Evolutionary conservation across 495 filamentous ascomycete genomes (phyloP).

Genomic region (Penicillium macrosclerotiorum): DNA sequence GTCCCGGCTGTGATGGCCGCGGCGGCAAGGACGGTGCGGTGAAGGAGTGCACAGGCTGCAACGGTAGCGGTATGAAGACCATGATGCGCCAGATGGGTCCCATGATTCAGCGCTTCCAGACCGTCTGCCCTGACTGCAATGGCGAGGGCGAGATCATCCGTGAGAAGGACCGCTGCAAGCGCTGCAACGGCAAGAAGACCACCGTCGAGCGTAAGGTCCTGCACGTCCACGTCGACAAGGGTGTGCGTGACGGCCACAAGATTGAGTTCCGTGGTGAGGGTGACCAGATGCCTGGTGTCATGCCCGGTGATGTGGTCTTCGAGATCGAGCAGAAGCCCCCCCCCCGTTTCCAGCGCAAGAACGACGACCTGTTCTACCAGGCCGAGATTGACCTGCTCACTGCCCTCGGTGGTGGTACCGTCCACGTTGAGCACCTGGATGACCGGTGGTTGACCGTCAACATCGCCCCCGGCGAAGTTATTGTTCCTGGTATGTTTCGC

Average conservation of each 20-base stretch:
- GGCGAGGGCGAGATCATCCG: constrained; percentile 95
- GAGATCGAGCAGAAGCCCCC: constrained; percentile 99
- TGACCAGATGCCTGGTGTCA: constrained; percentile 90
- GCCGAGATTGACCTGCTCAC: constrained; percentile 96
- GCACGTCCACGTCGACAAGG: constrained; percentile 95
- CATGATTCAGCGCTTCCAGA: constrained; percentile 99
- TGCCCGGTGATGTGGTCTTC: constrained; percentile 93
- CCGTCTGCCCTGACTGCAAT: constrained; percentile 95
- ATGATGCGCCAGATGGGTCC: constrained; percentile 99
- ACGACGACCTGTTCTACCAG: constrained; percentile 94
- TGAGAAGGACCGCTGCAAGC: constrained; percentile 95
- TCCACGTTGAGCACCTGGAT: constrained; percentile 95
- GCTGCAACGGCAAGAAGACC: constrained; percentile 94
- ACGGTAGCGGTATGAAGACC: constrained; percentile 95
- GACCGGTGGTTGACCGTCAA: constrained; percentile 93
- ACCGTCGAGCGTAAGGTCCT: constrained; percentile 95
- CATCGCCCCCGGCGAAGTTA: constrained; percentile 89
- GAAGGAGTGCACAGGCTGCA: constrained; percentile 84
- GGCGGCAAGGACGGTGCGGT: constrained; percentile 97
- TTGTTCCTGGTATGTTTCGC: constrained; percentile 75
- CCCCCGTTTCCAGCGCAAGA: constrained; percentile 88
- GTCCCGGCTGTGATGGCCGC: constrained; percentile 88
- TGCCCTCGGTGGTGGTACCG: constrained; percentile 81
- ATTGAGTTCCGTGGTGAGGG: constrained; percentile 95
- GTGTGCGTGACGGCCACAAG: constrained; percentile 89